Evolutionary conservation across 2,329 filamentous ascomycete species (phyloP).

Genomic region (Pseudogymnoascus sp.): DNA sequence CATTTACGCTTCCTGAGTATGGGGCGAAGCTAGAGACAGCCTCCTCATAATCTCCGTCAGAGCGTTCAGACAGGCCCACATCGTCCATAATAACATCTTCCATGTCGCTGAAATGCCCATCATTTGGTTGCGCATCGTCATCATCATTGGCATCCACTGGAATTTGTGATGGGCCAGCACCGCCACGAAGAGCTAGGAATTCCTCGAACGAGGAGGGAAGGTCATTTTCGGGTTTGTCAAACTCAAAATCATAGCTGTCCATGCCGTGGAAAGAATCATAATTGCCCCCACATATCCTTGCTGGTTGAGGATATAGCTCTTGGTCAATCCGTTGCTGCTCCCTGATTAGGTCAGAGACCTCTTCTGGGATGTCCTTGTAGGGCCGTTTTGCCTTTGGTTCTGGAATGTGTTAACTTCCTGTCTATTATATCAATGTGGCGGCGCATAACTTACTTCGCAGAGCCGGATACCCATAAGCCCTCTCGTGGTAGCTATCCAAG

Average conservation of each 20-base stretch:
- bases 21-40: background rate
- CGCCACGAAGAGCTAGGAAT: background rate
- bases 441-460: constrained; percentile 21
- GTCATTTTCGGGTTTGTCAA: background rate
- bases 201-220: background rate
- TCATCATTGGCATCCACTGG: background rate
- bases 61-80: background rate
- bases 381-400: background rate
- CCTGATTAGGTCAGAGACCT: background rate
- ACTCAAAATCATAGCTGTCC: background rate
- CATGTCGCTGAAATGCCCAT: background rate
- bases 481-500: constrained; percentile 24
- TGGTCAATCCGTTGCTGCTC: background rate
- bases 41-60: background rate
- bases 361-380: background rate
- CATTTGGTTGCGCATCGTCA: background rate
- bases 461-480: constrained; percentile 22
- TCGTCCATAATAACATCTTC: background rate
- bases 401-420: background rate
- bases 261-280: background rate
- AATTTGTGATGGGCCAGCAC: background rate
- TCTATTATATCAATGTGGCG: background rate
- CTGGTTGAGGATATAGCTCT: background rate
- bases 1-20: background rate
- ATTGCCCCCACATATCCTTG: background rate